Conservation (phyloP, 768 basidiomycete genomes). For the Leccinum arenicola region DNA sequence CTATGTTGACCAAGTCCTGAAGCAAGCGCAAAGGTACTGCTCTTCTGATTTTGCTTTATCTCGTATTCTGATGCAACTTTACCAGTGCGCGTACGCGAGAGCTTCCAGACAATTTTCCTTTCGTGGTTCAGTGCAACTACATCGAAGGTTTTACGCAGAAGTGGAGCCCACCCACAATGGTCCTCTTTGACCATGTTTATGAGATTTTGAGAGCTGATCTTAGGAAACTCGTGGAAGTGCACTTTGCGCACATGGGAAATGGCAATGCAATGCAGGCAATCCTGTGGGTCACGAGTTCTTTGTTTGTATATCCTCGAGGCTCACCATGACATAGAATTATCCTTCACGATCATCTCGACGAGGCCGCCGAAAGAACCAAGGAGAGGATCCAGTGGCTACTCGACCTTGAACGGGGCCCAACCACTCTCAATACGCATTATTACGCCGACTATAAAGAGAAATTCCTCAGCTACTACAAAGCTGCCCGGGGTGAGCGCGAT, state of each 20-base stretch:
- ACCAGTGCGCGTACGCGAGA: conserved; percentile 67
- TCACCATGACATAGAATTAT: conserved; percentile 37
- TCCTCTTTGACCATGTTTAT: conserved; percentile 43
- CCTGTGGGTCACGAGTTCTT: conserved; percentile 29
- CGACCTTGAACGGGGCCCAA: conserved; percentile 46
- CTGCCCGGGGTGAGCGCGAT: conserved; percentile 11
- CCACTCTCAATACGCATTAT: conserved; percentile 52
- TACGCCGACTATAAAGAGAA: conserved; percentile 47
- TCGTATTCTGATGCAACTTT: background rate
- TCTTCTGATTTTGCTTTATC: background rate
- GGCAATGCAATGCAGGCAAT: conserved; percentile 52
- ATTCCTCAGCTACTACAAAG: conserved; percentile 50
- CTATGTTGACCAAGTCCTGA: conserved; percentile 52
- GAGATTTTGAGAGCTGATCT: conserved; percentile 38
- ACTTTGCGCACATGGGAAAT: conserved; percentile 53
- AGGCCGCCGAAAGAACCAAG: conserved; percentile 38
- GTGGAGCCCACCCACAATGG: conserved; percentile 49
- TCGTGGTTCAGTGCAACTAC: conserved; percentile 51
- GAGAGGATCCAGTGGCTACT: conserved; percentile 48
- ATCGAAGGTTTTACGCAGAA: conserved; percentile 42
- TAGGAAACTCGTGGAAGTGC: conserved; percentile 39
- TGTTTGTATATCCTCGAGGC: background rate
- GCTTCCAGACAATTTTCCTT: conserved; percentile 65
- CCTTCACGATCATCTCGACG: conserved; percentile 48
- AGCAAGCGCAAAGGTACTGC: conserved; percentile 42